A percentile compares a stretch with the other conserved stretches of the same genome.
phyloP scores from a whole-genome alignment of 2,329 filamentous ascomycete species.

The Aspergillus niger region DNA sequence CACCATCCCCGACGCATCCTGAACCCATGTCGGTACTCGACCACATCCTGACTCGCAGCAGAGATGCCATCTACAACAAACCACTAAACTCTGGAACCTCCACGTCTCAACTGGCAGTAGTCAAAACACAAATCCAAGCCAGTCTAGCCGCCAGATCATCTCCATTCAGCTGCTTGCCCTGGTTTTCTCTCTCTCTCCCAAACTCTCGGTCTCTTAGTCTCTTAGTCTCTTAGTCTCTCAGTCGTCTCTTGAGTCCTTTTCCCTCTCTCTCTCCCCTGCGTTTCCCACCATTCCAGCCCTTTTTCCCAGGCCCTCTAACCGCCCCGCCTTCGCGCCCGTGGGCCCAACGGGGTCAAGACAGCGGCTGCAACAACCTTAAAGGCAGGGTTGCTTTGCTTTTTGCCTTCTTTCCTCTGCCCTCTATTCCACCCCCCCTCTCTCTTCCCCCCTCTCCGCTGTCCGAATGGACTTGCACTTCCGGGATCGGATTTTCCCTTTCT shows the following conservation, averaged over 20 bases:
- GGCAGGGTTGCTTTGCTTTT: constrained; percentile 14
- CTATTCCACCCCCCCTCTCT: not conserved
- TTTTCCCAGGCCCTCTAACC: constrained; percentile 13
- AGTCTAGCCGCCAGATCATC: not conserved
- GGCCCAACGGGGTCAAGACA: constrained; percentile 28
- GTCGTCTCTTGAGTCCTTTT: too few species aligned
- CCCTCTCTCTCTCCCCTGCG: not conserved
- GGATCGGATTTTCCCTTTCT: constrained; percentile 7
- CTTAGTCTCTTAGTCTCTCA: too few species aligned
- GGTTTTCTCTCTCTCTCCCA: not conserved
- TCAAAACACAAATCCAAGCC: not conserved
- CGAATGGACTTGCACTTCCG: not conserved
- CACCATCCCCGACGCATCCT: not conserved
- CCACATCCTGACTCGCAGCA: not conserved
- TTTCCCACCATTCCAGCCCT: not conserved
- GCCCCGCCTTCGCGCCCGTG: constrained; percentile 27
- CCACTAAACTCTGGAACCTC: not conserved
- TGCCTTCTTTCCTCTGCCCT: constrained; percentile 1
- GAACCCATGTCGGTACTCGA: constrained; percentile 1
- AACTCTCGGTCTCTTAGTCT: too few species aligned
- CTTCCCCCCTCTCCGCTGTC: constrained; percentile 2
- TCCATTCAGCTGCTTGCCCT: not conserved
- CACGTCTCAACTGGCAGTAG: not conserved
- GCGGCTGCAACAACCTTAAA: constrained; percentile 30
- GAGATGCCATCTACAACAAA: not conserved